A percentile compares a stretch with the other conserved stretches of the same genome.
Evolutionary conservation across 2,329 filamentous ascomycete species (phyloP).

Genomic region (Acephala macrosclerotiorum): DNA sequence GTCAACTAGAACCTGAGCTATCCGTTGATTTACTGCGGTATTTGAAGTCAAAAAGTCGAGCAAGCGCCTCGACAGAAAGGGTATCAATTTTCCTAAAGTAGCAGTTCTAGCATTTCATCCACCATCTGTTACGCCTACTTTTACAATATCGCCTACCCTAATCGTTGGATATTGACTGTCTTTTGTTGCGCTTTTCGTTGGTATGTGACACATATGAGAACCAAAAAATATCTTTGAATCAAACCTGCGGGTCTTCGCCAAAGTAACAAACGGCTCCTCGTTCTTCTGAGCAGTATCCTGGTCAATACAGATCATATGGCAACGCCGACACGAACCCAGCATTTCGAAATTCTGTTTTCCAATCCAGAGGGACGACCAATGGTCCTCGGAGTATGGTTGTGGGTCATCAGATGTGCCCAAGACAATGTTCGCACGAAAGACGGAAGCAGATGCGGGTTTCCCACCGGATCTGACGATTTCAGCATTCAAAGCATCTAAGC

Average conservation of each 20-base stretch:
- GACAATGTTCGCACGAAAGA: slow-evolving; percentile 91
- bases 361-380: slow-evolving; percentile 74
- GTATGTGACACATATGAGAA: slow-evolving; percentile 71
- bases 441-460: slow-evolving; percentile 71
- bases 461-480: slow-evolving; percentile 69
- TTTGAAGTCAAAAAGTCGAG: neutral
- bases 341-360: slow-evolving; percentile 71
- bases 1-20: neutral
- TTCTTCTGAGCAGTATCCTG: slow-evolving; percentile 80
- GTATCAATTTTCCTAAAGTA: slow-evolving; percentile 10
- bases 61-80: neutral
- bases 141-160: slow-evolving; percentile 54
- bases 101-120: neutral
- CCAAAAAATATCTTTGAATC: slow-evolving; percentile 91
- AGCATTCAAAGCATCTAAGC: slow-evolving; percentile 79
- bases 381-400: slow-evolving; percentile 79
- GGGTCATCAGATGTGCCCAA: slow-evolving; percentile 56
- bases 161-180: slow-evolving; percentile 52
- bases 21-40: neutral
- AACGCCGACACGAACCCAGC: slow-evolving; percentile 84
- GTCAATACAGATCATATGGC: slow-evolving; percentile 96
- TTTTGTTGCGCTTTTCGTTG: slow-evolving; percentile 30
- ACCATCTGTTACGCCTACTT: slow-evolving; percentile 13
- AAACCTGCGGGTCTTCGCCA: slow-evolving; percentile 85
- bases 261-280: slow-evolving; percentile 86